Evolutionary conservation across 2,329 filamentous ascomycete genomes (phyloP).

Genomic region (Botryotinia globosa): DNA sequence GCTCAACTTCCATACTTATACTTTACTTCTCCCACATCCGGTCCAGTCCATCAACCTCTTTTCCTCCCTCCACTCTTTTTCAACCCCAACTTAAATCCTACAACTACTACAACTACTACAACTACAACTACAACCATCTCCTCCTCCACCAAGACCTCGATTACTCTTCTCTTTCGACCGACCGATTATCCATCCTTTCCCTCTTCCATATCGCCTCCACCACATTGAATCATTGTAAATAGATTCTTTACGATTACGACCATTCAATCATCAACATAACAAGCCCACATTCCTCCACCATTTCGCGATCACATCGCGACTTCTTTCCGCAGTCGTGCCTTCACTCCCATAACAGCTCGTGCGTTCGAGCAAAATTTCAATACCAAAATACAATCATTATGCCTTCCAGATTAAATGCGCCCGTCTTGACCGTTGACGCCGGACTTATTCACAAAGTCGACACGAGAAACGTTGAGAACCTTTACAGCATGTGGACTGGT

Average conservation of each 20-base stretch:
- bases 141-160: background rate
- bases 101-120: background rate
- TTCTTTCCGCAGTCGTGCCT: conserved; percentile 33
- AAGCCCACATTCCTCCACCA: conserved; percentile 12
- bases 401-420: conserved; percentile 79
- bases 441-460: conserved; percentile 93
- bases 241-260: background rate
- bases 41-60: background rate
- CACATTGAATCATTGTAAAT: background rate
- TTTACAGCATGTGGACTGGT: conserved; percentile 98
- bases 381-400: conserved; percentile 48
- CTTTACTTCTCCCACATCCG: conserved; percentile 11
- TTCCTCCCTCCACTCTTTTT: background rate
- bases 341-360: conserved; percentile 32
- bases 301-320: conserved; percentile 36
- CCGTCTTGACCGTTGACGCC: conserved; percentile 87
- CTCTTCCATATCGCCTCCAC: background rate
- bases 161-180: background rate
- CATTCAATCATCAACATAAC: background rate
- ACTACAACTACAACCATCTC: background rate
- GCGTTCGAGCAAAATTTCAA: conserved; percentile 33
- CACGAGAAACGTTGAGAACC: conserved; percentile 84
- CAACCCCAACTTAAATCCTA: background rate
- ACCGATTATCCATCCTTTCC: background rate
- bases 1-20: background rate